phyloP scores from a whole-genome alignment of 2,329 filamentous ascomycete genomes.

The Cylindrodendrum hubeiense region DNA sequence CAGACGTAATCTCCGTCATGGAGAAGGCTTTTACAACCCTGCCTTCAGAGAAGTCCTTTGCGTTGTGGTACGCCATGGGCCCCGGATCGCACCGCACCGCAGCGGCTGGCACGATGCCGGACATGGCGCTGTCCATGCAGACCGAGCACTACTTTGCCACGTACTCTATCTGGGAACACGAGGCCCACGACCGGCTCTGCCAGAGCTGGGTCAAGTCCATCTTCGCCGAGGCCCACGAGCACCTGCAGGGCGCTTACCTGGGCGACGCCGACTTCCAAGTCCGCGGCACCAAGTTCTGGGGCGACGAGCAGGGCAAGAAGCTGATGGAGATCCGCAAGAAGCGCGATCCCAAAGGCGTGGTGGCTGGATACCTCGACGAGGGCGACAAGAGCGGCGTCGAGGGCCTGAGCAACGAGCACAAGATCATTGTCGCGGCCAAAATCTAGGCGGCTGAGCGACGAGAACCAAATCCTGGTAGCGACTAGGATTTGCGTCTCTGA shows the following conservation, averaged over 20 bases:
- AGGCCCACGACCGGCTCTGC: constrained; percentile 58
- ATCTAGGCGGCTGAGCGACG: neutral
- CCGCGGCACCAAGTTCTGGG: constrained; percentile 62
- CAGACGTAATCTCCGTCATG: constrained; percentile 58
- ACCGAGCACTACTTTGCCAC: constrained; percentile 68
- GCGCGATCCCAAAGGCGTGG: constrained; percentile 53
- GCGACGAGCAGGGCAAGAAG: constrained; percentile 52
- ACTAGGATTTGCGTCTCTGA: neutral
- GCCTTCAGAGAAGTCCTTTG: constrained; percentile 58
- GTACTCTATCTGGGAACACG: constrained; percentile 64
- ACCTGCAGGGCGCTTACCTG: constrained; percentile 63
- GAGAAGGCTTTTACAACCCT: constrained; percentile 61
- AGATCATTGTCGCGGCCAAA: constrained; percentile 43
- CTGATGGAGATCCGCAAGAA: constrained; percentile 57
- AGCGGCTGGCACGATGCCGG: constrained; percentile 45
- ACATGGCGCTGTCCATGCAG: constrained; percentile 68
- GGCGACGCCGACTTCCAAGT: constrained; percentile 67
- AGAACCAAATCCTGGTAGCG: neutral
- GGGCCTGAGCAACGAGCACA: constrained; percentile 57
- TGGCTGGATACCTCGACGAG: constrained; percentile 60
- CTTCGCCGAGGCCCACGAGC: constrained; percentile 54
- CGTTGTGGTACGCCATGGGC: constrained; percentile 65
- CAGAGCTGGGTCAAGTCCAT: constrained; percentile 57
- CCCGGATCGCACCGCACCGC: constrained; percentile 53
- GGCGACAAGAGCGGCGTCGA: constrained; percentile 56